A percentile compares a stretch with the other conserved stretches of the same genome.
Conservation (phyloP, 2,329 filamentous ascomycete genomes). For the Colletotrichum somersetense region DNA sequence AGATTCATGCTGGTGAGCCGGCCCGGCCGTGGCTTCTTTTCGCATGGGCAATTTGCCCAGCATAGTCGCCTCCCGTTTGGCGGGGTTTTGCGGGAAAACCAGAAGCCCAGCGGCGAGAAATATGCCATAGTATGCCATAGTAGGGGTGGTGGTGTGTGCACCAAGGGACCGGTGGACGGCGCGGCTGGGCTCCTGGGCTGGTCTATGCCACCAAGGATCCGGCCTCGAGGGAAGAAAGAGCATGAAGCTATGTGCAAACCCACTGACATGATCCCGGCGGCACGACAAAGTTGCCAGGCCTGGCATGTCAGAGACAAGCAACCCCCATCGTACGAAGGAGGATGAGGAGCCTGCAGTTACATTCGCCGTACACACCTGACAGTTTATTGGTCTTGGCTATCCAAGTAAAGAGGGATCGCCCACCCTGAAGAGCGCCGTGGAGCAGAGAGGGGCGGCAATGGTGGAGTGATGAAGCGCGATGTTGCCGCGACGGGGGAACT, state of each 20-base stretch:
- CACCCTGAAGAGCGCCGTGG: conserved; percentile 10
- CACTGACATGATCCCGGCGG: conserved; percentile 2
- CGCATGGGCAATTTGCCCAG: conserved; percentile 29
- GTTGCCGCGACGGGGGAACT: conserved; percentile 6
- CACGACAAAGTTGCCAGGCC: conserved; percentile 1
- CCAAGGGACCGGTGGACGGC: conserved; percentile 18
- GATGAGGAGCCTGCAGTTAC: neutral
- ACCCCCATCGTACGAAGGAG: neutral
- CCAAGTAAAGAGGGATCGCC: conserved; percentile 2
- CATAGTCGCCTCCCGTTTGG: conserved; percentile 9
- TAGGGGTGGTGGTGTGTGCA: neutral
- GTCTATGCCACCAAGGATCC: conserved; percentile 15
- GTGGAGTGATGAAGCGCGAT: conserved; percentile 7
- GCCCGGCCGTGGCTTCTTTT: neutral
- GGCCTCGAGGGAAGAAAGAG: conserved; percentile 1
- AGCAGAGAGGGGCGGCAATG: neutral
- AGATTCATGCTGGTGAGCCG: conserved; percentile 27
- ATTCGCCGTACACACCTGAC: neutral
- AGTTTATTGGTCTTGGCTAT: conserved; percentile 20
- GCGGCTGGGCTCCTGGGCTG: neutral
- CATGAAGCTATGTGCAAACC: conserved; percentile 24
- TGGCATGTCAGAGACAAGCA: neutral
- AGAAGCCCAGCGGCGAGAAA: neutral
- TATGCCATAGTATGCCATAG: neutral
- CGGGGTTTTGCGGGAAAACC: conserved; percentile 11